Evolutionary conservation across 2,329 filamentous ascomycete genomes (phyloP), one percentile per base, ranked within the genome.

Genomic region (Colletotrichum theobromicola): DNA sequence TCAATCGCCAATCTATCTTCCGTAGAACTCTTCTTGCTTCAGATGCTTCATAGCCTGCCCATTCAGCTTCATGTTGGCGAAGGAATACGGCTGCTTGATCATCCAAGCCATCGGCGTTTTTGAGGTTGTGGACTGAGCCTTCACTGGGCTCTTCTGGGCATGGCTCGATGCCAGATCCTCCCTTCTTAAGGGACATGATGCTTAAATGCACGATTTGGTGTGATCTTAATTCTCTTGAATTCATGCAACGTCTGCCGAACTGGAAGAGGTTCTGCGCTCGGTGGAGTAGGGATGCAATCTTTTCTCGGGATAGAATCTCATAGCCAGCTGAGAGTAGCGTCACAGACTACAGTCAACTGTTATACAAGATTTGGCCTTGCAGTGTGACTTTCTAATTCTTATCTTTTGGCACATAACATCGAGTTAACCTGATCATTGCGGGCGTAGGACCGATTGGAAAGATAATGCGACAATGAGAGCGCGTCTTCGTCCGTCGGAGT

Each of bases 1-100:
- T 55, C 35, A 75, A 35, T 5, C 57, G 50, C 46, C 66, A 67
- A 35, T 75, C 74, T n/a, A 75, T 69, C 32, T 75, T 75, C 26
- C 34, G 60, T 7, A 63, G 34, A 18, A 63, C 60, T 7, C 34
- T 12, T 16, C 26, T 63, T 3, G 34, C 34, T n/a, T 63, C 60
- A 18, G 60, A 28, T 15, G 60, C 32, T 26, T 63, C 60, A 18
- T 63, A 63, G 42, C 13, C 13, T 5, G 42, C 42, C 42, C 42
- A 50, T 21, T 50, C n/a, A 13, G 13, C 42, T 50, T 50, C 42
- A 50, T 50, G 42, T 13, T 50, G n/a, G 7, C n/a, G 42, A 13
- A 50, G 42, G 24, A 50, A 50, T 3, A 50, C 13, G 10, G 42
- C 42, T 50, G 42, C 42, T 50, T 50, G 42, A 50, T 50, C 42